Base-by-base conservation (phyloP, 148 eudicot species). In the Rhododendron simsii region DNA sequence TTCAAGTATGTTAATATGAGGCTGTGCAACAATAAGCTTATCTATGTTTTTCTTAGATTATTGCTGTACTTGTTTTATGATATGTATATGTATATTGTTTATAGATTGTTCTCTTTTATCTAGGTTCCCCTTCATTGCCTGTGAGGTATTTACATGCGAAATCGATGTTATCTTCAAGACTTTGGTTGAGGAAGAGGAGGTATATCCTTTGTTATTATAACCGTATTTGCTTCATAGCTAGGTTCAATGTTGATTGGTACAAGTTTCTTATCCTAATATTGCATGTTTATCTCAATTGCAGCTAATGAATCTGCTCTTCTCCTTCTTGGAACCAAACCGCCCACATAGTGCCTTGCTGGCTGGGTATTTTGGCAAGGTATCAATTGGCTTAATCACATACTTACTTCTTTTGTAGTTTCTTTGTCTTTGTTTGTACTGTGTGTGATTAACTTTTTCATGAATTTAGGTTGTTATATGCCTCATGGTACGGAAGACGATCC, bases 171-270 rank as follows among this genome's bases (percentile, higher is more conserved):
- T 97, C 86, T 88, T 97, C 88, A 93, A 97, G 92, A 94, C 98
- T 59, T 89, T 97, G 85, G 99, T 97, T 84, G 98, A 97, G 86
- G 99, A 95, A 83, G 98, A 95, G 87, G 98, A 95, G 99, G 99
- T 94, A 87, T 53, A 84, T 47, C 55, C 48, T 71, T 83, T 35
- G n/a, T 41, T n/a, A 33, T 55, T 63, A 65, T 28, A 14, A 83
- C 81, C 44, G 37, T 21, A 53, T 86, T 50, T 53, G 48, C 20
- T 85, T 51, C 13, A 44, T 63, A 33, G 51, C 26, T 80, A 35
- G 21, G 83, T 39, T 23, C 44, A 14, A 86, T 53, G 30, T 51
- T 78, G 77, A 41, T 47, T 78, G 35, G 67, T 45, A 47, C 21
- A 2, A 37, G 30, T 30, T 63, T 84, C n/a, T 3, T 69, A 20